These are phyloP conservation scores for Rachicladosporium sp. DNA, from an alignment of 2,329 filamentous ascomycete genomes.

Conservation along the genomic window DNA sequence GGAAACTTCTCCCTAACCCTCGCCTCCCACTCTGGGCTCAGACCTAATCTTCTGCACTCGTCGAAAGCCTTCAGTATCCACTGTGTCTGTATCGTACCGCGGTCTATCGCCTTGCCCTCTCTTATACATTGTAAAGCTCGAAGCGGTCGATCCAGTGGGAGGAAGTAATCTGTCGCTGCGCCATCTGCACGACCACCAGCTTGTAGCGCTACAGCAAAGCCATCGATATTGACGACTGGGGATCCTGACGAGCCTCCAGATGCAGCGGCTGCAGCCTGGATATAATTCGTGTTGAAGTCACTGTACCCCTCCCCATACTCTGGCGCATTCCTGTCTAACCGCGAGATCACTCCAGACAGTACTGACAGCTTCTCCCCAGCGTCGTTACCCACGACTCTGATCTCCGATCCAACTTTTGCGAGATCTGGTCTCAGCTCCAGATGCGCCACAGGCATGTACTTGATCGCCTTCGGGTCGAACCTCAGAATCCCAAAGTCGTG, in stretches of 20 bases:
- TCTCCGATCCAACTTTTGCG: conserved; percentile 80
- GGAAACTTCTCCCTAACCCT: conserved; percentile 73
- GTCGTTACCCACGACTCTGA: conserved; percentile 95
- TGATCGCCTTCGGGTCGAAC: conserved; percentile 91
- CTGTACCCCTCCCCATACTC: conserved; percentile 97
- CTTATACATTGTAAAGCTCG: conserved; percentile 80
- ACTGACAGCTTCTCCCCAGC: conserved; percentile 98
- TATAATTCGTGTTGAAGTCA: conserved; percentile 94
- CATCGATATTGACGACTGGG: conserved; percentile 93
- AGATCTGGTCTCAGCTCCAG: conserved; percentile 73
- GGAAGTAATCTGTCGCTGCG: conserved; percentile 93
- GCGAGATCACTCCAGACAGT: conserved; percentile 89
- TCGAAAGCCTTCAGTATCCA: conserved; percentile 97
- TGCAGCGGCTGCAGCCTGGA: conserved; percentile 91
- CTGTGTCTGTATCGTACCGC: conserved; percentile 95
- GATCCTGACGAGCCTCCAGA: conserved; percentile 97
- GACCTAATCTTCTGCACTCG: conserved; percentile 79
- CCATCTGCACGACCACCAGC: conserved; percentile 89
- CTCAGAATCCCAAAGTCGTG: conserved; percentile 96
- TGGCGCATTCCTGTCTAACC: conserved; percentile 88
- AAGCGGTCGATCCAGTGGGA: conserved; percentile 80
- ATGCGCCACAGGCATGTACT: conserved; percentile 85
- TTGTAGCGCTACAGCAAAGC: conserved; percentile 81
- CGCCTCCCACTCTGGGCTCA: conserved; percentile 77
- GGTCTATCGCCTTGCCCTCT: conserved; percentile 59